A percentile compares a stretch with the other conserved stretches of the same genome.
phyloP scores from a whole-genome alignment of 345 rosid species.

The Brassica rapa region DNA sequence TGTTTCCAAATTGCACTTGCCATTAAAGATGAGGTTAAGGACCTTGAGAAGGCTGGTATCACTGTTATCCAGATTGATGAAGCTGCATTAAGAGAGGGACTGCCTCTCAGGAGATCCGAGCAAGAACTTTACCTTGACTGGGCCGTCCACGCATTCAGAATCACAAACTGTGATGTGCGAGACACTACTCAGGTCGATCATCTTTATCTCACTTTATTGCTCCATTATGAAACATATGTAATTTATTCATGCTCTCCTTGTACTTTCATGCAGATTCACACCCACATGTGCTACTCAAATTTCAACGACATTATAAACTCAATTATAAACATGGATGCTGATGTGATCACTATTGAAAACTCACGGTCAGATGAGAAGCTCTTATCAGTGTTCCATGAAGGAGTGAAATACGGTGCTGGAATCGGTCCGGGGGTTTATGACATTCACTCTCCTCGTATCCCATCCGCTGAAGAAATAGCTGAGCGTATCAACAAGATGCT shows the following conservation, averaged over 20 bases:
- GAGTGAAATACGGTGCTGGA: slow-evolving; percentile 63
- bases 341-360: not conserved
- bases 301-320: not conserved
- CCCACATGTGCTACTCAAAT: slow-evolving; percentile 1
- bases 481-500: slow-evolving; percentile 69
- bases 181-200: slow-evolving; percentile 59
- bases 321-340: not conserved
- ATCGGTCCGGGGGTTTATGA: slow-evolving; percentile 71
- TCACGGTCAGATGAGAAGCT: slow-evolving; percentile 33
- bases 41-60: slow-evolving; percentile 60
- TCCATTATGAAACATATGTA: not conserved
- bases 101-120: slow-evolving; percentile 62
- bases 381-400: slow-evolving; percentile 62
- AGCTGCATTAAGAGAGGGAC: slow-evolving; percentile 67
- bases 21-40: slow-evolving; percentile 64
- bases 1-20: slow-evolving; percentile 69
- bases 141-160: slow-evolving; percentile 68
- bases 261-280: slow-evolving; percentile 41
- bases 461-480: slow-evolving; percentile 60
- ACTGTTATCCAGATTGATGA: slow-evolving; percentile 66
- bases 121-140: slow-evolving; percentile 65
- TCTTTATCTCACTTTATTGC: not conserved
- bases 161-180: slow-evolving; percentile 55
- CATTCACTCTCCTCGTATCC: slow-evolving; percentile 70
- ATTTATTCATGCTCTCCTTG: no score